Evolutionary conservation across 345 rosid genomes (phyloP).

Genomic region (Eucalyptus regnans): DNA sequence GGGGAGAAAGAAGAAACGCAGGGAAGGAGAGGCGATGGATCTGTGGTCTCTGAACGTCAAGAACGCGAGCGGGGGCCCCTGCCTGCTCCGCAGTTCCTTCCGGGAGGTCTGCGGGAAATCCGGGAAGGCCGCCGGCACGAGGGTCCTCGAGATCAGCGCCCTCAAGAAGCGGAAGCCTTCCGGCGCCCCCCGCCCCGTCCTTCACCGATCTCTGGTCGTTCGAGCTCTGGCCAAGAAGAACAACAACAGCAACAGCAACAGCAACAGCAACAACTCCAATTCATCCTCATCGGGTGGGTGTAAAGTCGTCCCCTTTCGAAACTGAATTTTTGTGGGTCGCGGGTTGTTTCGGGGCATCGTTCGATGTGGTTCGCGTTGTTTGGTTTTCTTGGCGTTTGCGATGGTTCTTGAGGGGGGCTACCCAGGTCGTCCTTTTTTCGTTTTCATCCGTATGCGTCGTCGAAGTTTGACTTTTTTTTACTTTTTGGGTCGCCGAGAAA

Average conservation of each 20-base stretch:
- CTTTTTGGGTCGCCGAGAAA: not conserved
- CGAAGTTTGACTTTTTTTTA: not conserved
- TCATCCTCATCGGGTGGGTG: not conserved
- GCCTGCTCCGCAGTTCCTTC: not conserved
- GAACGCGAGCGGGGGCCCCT: slow-evolving; percentile 10
- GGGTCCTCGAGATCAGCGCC: not conserved
- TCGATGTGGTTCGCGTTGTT: not conserved
- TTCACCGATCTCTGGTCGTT: not conserved
- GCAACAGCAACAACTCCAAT: not conserved
- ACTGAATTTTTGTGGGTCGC: not conserved
- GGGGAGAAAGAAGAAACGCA: not conserved
- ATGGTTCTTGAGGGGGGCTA: not conserved
- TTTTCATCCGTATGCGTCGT: not conserved
- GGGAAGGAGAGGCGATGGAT: slow-evolving; percentile 18
- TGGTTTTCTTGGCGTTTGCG: not conserved
- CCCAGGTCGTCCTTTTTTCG: not conserved
- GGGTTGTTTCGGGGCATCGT: not conserved
- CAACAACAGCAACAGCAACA: not conserved
- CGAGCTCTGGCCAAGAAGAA: slow-evolving; percentile 5
- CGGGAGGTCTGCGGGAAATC: not conserved
- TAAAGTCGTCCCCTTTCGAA: not conserved
- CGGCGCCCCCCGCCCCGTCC: not conserved
- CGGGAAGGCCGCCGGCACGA: not conserved
- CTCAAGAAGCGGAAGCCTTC: not conserved
- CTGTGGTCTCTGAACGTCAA: slow-evolving; percentile 30